Evolutionary conservation across 2,329 filamentous ascomycete genomes (phyloP), one percentile per base, ranked within the genome.

Genomic region (Cryphonectria parasitica): DNA sequence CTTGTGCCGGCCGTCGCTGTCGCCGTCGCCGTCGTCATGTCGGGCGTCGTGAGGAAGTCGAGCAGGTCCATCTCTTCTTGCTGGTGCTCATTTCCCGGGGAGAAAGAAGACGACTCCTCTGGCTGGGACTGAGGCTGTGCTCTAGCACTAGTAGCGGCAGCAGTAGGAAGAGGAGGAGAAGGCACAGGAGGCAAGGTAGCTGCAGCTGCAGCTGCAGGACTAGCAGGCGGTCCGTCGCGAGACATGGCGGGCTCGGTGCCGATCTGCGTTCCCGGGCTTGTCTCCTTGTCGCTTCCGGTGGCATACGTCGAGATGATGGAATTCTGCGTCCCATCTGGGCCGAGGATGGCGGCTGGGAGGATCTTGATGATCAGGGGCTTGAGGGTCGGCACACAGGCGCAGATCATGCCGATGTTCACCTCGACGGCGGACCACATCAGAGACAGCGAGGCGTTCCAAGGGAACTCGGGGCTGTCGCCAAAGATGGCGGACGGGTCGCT

Each of bases 381-480:
- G 73, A 98, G 83, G 0, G 92, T 95, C 11, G 95, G 95, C n/a
- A 98, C 92, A 76, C 94, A 97, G 58, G 92, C 95, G 77, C 93
- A 97, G 74, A 94, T 91, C 75, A 98, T 94, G 25, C 94, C 95
- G 1, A 97, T 85, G 74, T 97, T 96, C 77, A 97, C 94, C 79
- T 98, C 95, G 68, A 98, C 90, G 17, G 91, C 92, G 22, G 92
- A 95, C 95, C 95, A 98, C 92, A 97, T 95, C 77, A 97, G 91
- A 0, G 93, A 93, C 6, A 94, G 82, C 0, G 93, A 93, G 0
- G 93, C 92, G 77, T 95, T 94, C 90, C 89, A 93, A 68, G 86
- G 82, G 75, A 89, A 90, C 70, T 89, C 83, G 2, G 79, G 76
- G 60, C 85, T 84, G 60, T 83, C 83, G 10, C 87, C 87, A 67